Evolutionary conservation across 345 rosid genomes (phyloP).

Genomic region (Brassica nigra): DNA sequence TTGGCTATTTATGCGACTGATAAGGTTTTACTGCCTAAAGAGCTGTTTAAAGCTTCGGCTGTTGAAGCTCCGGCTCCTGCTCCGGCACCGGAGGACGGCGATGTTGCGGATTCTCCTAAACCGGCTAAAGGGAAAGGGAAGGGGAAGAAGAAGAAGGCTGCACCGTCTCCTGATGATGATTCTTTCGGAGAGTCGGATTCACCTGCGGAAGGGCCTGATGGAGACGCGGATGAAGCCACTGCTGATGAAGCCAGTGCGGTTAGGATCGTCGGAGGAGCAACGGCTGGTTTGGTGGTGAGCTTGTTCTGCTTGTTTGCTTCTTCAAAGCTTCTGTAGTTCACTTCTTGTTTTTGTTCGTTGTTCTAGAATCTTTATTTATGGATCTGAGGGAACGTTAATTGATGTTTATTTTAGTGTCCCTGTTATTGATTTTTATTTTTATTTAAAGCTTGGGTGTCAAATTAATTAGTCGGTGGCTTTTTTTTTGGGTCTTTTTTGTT

Average conservation of each 20-base stretch:
- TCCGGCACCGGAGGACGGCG: conserved; percentile 49
- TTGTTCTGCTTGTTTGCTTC: conserved; percentile 43
- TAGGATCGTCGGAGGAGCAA: conserved; percentile 42
- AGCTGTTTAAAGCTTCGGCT: conserved; percentile 70
- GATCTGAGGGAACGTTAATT: conserved; percentile 32
- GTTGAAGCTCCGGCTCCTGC: conserved; percentile 76
- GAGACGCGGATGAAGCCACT: conserved; percentile 51
- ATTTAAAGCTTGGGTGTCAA: conserved; percentile 16
- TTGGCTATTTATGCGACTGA: conserved; percentile 67
- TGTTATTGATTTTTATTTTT: not conserved
- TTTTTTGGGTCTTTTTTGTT: conserved; percentile 2
- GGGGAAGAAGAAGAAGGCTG: conserved; percentile 38
- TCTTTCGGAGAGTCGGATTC: conserved; percentile 54
- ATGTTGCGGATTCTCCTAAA: conserved; percentile 68
- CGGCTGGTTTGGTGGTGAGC: conserved; percentile 46
- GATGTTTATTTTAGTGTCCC: conserved; percentile 30
- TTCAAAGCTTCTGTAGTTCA: conserved; percentile 38
- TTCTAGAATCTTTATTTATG: conserved; percentile 20
- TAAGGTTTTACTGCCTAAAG: conserved; percentile 76
- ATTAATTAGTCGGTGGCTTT: conserved; percentile 30
- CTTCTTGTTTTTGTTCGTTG: conserved; percentile 1
- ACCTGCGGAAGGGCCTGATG: conserved; percentile 71
- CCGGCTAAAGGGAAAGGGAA: conserved; percentile 46
- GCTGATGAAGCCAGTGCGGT: conserved; percentile 60
- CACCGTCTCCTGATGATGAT: conserved; percentile 32